Base-by-base conservation (phyloP, 2,329 filamentous ascomycete species). In the Claviceps sorghi region DNA sequence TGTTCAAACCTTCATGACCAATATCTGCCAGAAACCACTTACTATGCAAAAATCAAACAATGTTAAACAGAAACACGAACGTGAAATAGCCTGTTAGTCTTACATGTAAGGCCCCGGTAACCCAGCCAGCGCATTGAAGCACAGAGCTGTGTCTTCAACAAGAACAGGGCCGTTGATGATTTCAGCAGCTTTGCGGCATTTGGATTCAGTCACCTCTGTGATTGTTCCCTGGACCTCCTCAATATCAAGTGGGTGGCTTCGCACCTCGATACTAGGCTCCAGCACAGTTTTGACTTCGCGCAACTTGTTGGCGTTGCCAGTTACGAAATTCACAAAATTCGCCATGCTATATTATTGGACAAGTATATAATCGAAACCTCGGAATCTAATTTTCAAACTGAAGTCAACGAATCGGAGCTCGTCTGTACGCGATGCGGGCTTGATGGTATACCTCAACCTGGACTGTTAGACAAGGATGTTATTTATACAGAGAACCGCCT, bases 41-140 rank as follows among this genome's bases (percentile, higher is more conserved):
- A 59, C 90, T 96, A 36, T 44, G 10, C 52, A 30, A 26, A 15
- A 4, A 36, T 26, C 34, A 44, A 38, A 42, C 46, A 50, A 38
- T 43, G 29, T 5, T 17, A 4, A 34, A 70, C 15, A 11, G 70
- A 9, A 11, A 2, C 10, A 48, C 17, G 29, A 26, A 19, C 21
- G 26, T 22, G 7, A 9, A 10, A 38, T 17, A 22, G 40, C 22
- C 36, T 50, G 3, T 13, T 26, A 19, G 21, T 46, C 80, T 60
- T 75, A 95, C 91, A 98, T 95, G 67, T 98, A 98, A 42, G 91
- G 88, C 1, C 93, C 93, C 2, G 93, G 93, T 32, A 98, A 76
- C n/a, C 89, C 90, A 54, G 86, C 82, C 55, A 96, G 78, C 21
- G 91, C 90, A 64, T 86, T 84, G 66, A 96, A 98, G 72, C 89